These are phyloP conservation scores for Bassia scoparia DNA, from an alignment of 148 eudicot species.

Conservation along the genomic window DNA sequence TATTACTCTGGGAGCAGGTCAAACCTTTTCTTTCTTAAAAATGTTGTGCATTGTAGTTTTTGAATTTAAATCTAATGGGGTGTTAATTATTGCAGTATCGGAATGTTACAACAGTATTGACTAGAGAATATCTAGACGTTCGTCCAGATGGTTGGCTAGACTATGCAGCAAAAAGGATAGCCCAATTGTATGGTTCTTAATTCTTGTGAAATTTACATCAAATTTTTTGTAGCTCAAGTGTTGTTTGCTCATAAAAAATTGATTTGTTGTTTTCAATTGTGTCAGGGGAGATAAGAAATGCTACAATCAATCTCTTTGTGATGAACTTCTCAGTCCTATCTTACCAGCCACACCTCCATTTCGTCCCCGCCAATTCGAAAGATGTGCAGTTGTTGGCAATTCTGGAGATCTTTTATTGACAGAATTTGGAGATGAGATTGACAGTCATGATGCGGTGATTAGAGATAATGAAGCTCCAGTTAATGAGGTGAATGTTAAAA, in stretches of 20 bases:
- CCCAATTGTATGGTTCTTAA: constrained; percentile 64
- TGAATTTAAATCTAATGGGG: not conserved
- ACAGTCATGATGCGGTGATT: constrained; percentile 88
- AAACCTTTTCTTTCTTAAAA: not conserved
- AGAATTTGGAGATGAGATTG: constrained; percentile 88
- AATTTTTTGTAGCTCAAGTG: not conserved
- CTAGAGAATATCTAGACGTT: constrained; percentile 92
- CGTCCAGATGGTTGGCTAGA: constrained; percentile 98
- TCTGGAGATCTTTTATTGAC: constrained; percentile 94
- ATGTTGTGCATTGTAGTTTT: not conserved
- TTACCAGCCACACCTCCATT: constrained; percentile 93
- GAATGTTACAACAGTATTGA: constrained; percentile 95
- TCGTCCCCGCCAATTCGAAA: constrained; percentile 82
- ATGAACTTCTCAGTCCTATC: constrained; percentile 75
- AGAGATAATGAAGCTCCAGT: constrained; percentile 98
- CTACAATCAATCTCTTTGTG: constrained; percentile 81
- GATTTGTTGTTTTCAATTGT: constrained; percentile 10
- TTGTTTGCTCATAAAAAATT: not conserved
- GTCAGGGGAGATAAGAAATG: constrained; percentile 76
- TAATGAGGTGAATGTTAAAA: constrained; percentile 52
- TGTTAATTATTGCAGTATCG: constrained; percentile 82
- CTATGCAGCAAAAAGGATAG: constrained; percentile 93
- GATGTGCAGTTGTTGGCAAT: constrained; percentile 97
- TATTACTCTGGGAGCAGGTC: constrained; percentile 98
- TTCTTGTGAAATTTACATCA: constrained; percentile 4